These are phyloP conservation scores for Torulaspora quercuum DNA, from an alignment of 805 yeast species.

Conservation along the genomic window DNA sequence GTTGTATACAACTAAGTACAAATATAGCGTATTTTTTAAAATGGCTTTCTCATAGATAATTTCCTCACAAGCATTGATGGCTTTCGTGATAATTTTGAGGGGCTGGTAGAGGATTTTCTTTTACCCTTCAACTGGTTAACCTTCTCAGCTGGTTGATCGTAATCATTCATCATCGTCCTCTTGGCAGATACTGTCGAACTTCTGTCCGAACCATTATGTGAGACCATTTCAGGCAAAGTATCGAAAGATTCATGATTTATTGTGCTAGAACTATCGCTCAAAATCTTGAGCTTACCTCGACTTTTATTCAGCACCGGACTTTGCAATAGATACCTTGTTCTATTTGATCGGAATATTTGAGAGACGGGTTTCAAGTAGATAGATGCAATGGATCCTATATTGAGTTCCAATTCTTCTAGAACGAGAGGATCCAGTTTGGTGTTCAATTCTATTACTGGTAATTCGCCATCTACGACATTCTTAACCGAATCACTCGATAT, in stretches of 20 bases:
- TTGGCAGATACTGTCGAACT: slow-evolving; percentile 5
- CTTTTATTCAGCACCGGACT: slow-evolving; percentile 47
- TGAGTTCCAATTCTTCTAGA: slow-evolving; percentile 77
- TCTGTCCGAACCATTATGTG: slow-evolving; percentile 8
- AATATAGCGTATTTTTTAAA: slow-evolving; percentile 11
- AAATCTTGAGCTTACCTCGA: slow-evolving; percentile 20
- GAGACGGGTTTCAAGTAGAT: slow-evolving; percentile 79
- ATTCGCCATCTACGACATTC: slow-evolving; percentile 54
- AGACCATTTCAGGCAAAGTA: slow-evolving; percentile 14
- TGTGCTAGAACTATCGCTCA: slow-evolving; percentile 13
- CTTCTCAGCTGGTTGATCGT: slow-evolving; percentile 40
- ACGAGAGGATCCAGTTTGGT: slow-evolving; percentile 66
- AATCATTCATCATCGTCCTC: slow-evolving; percentile 36
- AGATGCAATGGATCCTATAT: slow-evolving; percentile 78
- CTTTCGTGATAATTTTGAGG: slow-evolving; percentile 35
- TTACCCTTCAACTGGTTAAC: slow-evolving; percentile 37
- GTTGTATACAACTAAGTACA: slow-evolving; percentile 6
- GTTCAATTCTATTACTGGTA: slow-evolving; percentile 65
- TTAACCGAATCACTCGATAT: slow-evolving; percentile 40
- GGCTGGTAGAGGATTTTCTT: slow-evolving; percentile 30
- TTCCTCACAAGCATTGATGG: slow-evolving; percentile 38
- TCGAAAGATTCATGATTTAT: slow-evolving; percentile 19
- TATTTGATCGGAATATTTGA: slow-evolving; percentile 70
- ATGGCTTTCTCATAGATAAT: slow-evolving; percentile 33
- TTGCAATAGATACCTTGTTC: slow-evolving; percentile 45